Evolutionary conservation across 139 green algal species (phyloP), one percentile per base, ranked within the genome.

Genomic region (Chlamydomonas sp.): DNA sequence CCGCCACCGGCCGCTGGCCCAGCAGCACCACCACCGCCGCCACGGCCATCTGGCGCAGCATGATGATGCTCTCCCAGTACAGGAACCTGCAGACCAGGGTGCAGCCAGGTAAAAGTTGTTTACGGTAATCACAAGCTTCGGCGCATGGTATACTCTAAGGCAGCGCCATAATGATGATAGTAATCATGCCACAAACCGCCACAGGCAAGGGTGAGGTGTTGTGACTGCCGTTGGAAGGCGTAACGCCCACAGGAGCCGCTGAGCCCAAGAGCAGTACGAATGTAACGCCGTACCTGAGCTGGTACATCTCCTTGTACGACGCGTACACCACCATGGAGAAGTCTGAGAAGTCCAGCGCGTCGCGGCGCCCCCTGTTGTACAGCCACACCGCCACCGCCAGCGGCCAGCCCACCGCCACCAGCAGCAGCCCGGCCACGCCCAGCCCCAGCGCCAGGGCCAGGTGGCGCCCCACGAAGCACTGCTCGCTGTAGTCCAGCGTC

Each of bases 381-480:
- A 88, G 83, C 72, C 74, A 89, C 76, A 84, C 15, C 17, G 77
- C 85, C 49, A 90, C 78, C 57, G 76, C 62, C 72, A 85, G 31
- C 15, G 86, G 90, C 86, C 86, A 90, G 16, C 83, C 90, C 60
- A 89, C 18, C 12, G 75, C 90, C 61, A 91, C 20, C n/a, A 91
- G 74, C 74, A 93, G 79, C 62, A 91, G 79, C 20, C 88, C 84
- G 5, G 87, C 83, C 59, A 91, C 18, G 31, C 90, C 90, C 85
- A 91, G 89, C 7, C 87, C 90, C n/a, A 91, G 68, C 17, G 87
- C 89, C 15, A 93, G 79, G 49, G 77, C 67, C 72, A 93, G 68
- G 80, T 93, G 90, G 66, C 66, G 75, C 3, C 90, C 90, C 74
- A 85, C 20, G 63, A 86, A 93, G 84, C 90, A 93, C 58, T 78